Conservation (phyloP, 805 yeast species). For the Wilhelminamyces savonicus region DNA sequence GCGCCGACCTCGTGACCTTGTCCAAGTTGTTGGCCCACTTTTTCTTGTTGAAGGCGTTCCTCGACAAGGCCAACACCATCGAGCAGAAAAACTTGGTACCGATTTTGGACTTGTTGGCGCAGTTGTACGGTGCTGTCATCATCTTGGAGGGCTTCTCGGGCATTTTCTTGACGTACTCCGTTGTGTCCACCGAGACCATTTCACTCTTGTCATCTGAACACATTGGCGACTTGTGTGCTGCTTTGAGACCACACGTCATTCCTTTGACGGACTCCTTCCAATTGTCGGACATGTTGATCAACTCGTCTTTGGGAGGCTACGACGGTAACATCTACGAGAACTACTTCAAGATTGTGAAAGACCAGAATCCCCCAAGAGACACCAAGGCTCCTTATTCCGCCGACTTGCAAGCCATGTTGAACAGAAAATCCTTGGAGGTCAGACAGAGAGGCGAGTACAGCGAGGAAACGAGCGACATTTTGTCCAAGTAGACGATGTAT, state of each 20-base stretch:
- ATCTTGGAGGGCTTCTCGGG: constrained; percentile 66
- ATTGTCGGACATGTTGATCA: constrained; percentile 36
- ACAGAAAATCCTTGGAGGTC: constrained; percentile 27
- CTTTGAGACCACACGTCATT: constrained; percentile 34
- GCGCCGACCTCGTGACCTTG: constrained; percentile 14
- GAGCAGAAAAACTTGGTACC: constrained; percentile 8
- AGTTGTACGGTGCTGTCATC: constrained; percentile 26
- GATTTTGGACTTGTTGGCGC: constrained; percentile 11
- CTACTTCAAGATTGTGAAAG: constrained; percentile 32
- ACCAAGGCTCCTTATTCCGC: constrained; percentile 37
- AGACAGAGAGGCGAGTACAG: constrained; percentile 35
- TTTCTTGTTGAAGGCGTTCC: constrained; percentile 14
- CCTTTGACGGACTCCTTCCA: constrained; percentile 40
- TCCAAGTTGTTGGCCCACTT: constrained; percentile 14
- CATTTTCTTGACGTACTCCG: constrained; percentile 58
- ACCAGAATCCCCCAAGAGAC: constrained; percentile 21
- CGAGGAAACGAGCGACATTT: constrained; percentile 25
- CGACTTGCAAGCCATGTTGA: constrained; percentile 34
- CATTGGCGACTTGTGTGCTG: constrained; percentile 27
- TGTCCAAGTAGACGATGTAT: constrained; percentile 8
- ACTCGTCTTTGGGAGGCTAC: constrained; percentile 36
- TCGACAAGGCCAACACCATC: constrained; percentile 11
- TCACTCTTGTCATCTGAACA: constrained; percentile 37
- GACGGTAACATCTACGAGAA: constrained; percentile 40
- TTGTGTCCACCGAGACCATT: constrained; percentile 45